Percentiles rank a stretch among this genome's conserved stretches.
Conservation (phyloP, 148 eudicot genomes). For the Salicornia ramosissima region DNA sequence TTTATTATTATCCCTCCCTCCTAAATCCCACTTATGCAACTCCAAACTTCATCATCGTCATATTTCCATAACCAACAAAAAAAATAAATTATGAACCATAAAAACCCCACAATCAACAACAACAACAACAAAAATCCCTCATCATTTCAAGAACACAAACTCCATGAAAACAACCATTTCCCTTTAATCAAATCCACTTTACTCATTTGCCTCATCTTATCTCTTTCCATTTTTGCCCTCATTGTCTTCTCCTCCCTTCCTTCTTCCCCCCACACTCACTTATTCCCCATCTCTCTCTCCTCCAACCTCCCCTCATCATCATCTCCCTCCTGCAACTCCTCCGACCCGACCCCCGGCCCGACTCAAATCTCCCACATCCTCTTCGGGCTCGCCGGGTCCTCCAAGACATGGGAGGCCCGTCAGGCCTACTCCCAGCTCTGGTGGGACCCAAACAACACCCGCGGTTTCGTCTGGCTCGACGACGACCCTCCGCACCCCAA, state of each 20-base stretch:
- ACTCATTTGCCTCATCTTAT: not conserved
- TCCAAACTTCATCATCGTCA: not conserved
- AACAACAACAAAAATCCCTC: not conserved
- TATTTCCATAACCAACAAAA: not conserved
- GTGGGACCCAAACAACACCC: conserved; percentile 61
- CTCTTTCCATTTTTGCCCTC: conserved; percentile 7
- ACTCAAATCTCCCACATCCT: conserved; percentile 56
- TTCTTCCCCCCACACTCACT: conserved; percentile 5
- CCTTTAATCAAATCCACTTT: not conserved
- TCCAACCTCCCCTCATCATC: conserved; percentile 5
- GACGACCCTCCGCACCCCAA: conserved; percentile 19
- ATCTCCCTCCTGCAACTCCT: conserved; percentile 1
- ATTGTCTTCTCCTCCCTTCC: conserved; percentile 1
- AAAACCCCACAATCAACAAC: not conserved
- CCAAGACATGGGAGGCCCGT: conserved; percentile 54
- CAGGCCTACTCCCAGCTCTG: conserved; percentile 53
- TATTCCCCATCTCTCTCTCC: conserved; percentile 29
- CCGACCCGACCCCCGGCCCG: conserved; percentile 12
- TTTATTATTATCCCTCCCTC: not conserved
- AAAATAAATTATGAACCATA: not conserved
- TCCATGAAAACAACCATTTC: not conserved
- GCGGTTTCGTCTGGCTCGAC: conserved; percentile 72
- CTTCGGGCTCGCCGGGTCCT: conserved; percentile 68
- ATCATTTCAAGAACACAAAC: not conserved
- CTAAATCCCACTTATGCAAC: not conserved